Percentiles rank a stretch among this genome's conserved stretches.
phyloP scores from a whole-genome alignment of 495 filamentous ascomycete genomes.

The Jackrogersella multiformis region DNA sequence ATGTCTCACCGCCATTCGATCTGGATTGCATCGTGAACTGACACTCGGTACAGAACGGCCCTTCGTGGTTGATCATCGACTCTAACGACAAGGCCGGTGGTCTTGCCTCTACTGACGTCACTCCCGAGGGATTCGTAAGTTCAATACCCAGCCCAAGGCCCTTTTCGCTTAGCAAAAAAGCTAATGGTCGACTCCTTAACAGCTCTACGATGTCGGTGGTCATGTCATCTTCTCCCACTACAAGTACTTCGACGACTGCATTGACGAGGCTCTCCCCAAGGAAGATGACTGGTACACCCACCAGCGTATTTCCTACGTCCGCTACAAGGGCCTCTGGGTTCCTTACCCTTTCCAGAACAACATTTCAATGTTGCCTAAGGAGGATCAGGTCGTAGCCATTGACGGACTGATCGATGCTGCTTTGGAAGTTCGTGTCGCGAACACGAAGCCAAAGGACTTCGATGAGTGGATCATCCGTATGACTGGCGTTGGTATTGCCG shows the following conservation, averaged over 20 bases:
- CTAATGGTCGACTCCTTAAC: constrained; percentile 39
- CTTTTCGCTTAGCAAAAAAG: constrained; percentile 8
- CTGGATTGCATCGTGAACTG: constrained; percentile 36
- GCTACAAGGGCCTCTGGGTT: constrained; percentile 95
- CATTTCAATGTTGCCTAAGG: constrained; percentile 97
- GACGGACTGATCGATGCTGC: constrained; percentile 98
- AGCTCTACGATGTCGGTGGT: constrained; percentile 99
- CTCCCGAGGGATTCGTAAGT: constrained; percentile 97
- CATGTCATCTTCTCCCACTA: constrained; percentile 99
- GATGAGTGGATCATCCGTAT: constrained; percentile 98
- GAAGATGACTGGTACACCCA: constrained; percentile 96
- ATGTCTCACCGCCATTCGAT: constrained; percentile 52
- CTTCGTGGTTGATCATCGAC: constrained; percentile 97
- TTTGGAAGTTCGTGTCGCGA: constrained; percentile 82
- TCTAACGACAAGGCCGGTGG: constrained; percentile 92
- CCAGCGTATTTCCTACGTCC: constrained; percentile 98
- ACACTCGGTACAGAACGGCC: constrained; percentile 69
- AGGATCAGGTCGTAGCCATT: constrained; percentile 94
- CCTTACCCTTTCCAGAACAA: constrained; percentile 99
- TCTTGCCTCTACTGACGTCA: constrained; percentile 95
- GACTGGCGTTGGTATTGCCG: constrained; percentile 88
- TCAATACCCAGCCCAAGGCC: constrained; percentile 4
- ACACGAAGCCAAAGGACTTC: constrained; percentile 92
- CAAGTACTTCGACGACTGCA: constrained; percentile 99
- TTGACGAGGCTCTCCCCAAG: constrained; percentile 94